Evolutionary conservation across 306 rosid genomes (phyloP).

Genomic region (Citrullus mucosospermus): DNA sequence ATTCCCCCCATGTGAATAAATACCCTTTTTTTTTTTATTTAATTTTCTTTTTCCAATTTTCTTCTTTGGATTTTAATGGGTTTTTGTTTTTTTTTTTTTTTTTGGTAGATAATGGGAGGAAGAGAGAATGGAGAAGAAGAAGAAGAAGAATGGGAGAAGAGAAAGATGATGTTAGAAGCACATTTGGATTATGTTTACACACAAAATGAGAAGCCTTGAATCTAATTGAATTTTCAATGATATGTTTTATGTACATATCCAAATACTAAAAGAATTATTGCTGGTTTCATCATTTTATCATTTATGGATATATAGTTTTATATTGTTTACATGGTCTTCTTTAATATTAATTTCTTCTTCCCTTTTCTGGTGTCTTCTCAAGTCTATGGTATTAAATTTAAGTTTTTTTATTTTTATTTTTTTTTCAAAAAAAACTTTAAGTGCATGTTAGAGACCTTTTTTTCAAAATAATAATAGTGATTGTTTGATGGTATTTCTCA

Average conservation of each 20-base stretch:
- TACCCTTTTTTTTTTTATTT: too few species aligned
- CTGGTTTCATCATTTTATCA: background rate
- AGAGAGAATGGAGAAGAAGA: slow-evolving; percentile 8
- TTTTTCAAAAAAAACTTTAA: background rate
- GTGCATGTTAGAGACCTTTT: background rate
- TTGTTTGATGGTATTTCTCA: background rate
- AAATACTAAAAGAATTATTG: background rate
- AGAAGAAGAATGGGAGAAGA: slow-evolving; percentile 31
- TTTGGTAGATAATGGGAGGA: slow-evolving; percentile 27
- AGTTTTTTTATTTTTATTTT: background rate
- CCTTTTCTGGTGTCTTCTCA: background rate
- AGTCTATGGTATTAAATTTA: background rate
- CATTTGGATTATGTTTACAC: slow-evolving; percentile 89
- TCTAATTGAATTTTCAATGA: background rate
- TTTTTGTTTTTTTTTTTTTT: background rate
- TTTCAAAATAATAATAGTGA: background rate
- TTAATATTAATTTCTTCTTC: background rate
- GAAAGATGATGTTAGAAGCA: slow-evolving; percentile 56
- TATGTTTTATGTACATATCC: slow-evolving; percentile 1
- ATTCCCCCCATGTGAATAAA: background rate
- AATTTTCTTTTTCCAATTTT: background rate
- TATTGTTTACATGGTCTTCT: background rate
- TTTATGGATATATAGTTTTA: background rate
- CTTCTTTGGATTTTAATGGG: background rate
- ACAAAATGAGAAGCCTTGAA: slow-evolving; percentile 43